Evolutionary conservation across 2,329 filamentous ascomycete genomes (phyloP), one percentile per base, ranked within the genome.

Genomic region (Cercospora beticola): DNA sequence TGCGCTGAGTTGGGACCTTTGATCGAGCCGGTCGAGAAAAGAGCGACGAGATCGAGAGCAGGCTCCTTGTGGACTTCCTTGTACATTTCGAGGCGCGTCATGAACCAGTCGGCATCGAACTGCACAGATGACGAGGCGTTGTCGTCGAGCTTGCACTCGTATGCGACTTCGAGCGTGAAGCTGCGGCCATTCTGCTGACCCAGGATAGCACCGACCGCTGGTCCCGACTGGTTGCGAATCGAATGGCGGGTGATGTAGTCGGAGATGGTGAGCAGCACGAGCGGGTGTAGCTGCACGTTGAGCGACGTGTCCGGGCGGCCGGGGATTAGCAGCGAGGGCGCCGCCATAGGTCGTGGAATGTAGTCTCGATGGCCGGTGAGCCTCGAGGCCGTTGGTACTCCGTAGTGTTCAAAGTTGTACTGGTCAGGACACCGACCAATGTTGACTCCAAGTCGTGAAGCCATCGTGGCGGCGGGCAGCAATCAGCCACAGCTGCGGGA

Each of bases 231-330:
- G 63, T 88, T 84, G 68, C 95, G 89, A 66, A 97, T 86, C 0
- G 90, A 92, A 80, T 97, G 94, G 69, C 95, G 89, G 68, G 94
- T 97, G 79, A 98, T 93, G 80, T 97, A 96, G 81, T 99, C 95
- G 74, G 94, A 97, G 76, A 99, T 95, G 72, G 92, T 96, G 81
- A 99, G 92, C 73, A 98, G 90, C 63, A 97, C 94, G 60, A 99
- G 89, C 28, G 95, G 95, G 77, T 99, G 95, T 18, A 99, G 88
- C 74, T 93, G 89, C 66, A 93, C 88, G 72, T 93, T 90, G 56
- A 96, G 88, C 62, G 89, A 88, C 21, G 90, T 90, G 80, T 95
- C 92, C 52, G 88, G 88, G 69, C 80, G 81, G 58, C 78, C 77
- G 54, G 75, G 81, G 16, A 82, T 81, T 58, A 84, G 72, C 26